Percentiles rank a stretch among this genome's conserved stretches.
Conservation (phyloP, 805 yeast species). For the Teunomyces stri region DNA sequence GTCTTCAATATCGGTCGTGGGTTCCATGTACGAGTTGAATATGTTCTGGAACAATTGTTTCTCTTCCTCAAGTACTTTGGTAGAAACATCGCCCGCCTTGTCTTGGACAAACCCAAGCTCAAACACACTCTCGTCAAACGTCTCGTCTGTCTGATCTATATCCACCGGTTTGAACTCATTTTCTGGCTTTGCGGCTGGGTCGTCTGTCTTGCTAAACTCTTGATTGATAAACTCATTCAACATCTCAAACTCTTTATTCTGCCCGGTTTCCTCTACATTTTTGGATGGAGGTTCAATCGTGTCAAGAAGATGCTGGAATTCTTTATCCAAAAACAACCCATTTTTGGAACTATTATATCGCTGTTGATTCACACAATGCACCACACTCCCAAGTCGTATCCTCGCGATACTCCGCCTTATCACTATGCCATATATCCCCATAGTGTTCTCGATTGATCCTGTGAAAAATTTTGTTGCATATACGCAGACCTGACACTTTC, state of each 20-base stretch:
- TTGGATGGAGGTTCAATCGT: not conserved
- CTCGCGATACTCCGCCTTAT: not conserved
- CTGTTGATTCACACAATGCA: not conserved
- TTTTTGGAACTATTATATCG: not conserved
- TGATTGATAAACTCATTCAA: conserved; percentile 12
- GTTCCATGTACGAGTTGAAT: conserved; percentile 22
- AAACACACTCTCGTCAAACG: conserved; percentile 7
- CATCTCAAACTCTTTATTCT: conserved; percentile 8
- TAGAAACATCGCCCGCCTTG: not conserved
- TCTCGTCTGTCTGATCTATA: conserved; percentile 15
- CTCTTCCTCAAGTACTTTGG: conserved; percentile 19
- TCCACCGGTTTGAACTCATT: conserved; percentile 9
- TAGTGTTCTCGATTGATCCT: not conserved
- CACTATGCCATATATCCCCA: not conserved
- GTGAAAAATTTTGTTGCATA: not conserved
- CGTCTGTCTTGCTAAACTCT: conserved; percentile 5
- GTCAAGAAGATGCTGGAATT: conserved; percentile 1
- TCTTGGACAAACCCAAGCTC: conserved; percentile 5
- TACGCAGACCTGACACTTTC: not conserved
- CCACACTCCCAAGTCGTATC: not conserved
- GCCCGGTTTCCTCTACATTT: not conserved
- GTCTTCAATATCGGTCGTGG: conserved; percentile 10
- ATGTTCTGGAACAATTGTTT: conserved; percentile 22
- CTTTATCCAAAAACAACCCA: not conserved
- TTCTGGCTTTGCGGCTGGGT: not conserved